Evolutionary conservation across 2,329 filamentous ascomycete species (phyloP).

Genomic region (Talaromyces rugulosus): DNA sequence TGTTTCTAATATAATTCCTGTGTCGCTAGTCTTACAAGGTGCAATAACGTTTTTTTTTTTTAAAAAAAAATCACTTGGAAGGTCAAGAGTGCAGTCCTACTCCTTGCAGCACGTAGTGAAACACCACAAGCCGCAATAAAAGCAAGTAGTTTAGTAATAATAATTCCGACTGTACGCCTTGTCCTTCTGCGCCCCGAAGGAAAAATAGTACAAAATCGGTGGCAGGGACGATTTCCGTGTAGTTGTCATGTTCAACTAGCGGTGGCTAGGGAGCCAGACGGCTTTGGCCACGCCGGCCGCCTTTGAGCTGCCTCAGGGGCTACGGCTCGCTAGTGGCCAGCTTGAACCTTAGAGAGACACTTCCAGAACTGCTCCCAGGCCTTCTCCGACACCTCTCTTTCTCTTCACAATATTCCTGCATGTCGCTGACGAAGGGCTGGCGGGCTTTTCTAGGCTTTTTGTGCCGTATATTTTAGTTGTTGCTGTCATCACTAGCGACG

Average conservation of each 20-base stretch:
- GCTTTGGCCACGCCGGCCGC: slow-evolving; percentile 1
- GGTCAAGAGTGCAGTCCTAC: not conserved
- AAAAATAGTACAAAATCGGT: not conserved
- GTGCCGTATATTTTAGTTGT: not conserved
- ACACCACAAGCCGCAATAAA: not conserved
- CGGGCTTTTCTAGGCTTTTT: slow-evolving; percentile 11
- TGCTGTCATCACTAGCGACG: slow-evolving; percentile 7
- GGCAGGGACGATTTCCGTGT: not conserved
- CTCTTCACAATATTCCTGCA: not conserved
- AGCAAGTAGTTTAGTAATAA: not conserved
- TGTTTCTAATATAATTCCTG: not conserved
- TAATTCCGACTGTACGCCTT: too few relatives aligned
- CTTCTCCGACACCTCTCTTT: not conserved
- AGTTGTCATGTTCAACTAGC: not conserved
- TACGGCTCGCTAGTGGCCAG: slow-evolving; percentile 25
- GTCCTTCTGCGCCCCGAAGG: too few relatives aligned
- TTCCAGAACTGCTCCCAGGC: not conserved
- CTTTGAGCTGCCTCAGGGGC: slow-evolving; percentile 22
- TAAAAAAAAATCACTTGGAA: not conserved
- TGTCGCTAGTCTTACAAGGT: not conserved
- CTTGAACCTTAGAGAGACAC: slow-evolving; percentile 18
- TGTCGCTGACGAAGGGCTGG: not conserved
- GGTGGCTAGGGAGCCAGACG: not conserved
- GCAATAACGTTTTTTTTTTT: not conserved
- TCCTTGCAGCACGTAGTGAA: not conserved